These are phyloP conservation scores for Cryptosporidium ryanae DNA, from an alignment of 169 alveolate species.

Conservation along the genomic window DNA sequence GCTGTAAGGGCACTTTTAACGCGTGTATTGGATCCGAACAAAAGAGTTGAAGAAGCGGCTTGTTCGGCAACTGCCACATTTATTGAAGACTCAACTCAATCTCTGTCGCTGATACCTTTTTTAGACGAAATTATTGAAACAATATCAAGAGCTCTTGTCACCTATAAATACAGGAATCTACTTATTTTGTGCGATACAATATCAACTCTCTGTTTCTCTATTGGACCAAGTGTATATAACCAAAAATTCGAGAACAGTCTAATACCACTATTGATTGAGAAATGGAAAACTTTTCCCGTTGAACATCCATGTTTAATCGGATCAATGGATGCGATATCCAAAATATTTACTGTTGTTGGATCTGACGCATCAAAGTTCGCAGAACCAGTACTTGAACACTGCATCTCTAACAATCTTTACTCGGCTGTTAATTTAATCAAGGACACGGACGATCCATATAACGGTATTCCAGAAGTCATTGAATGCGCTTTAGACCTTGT, in stretches of 20 bases:
- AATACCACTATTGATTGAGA: slow-evolving; percentile 36
- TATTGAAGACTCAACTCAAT: slow-evolving; percentile 83
- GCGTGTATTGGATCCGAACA: slow-evolving; percentile 88
- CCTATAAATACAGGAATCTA: slow-evolving; percentile 83
- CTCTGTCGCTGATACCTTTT: slow-evolving; percentile 80
- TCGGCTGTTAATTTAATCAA: slow-evolving; percentile 7
- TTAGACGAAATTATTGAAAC: slow-evolving; percentile 82
- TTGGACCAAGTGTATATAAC: slow-evolving; percentile 21
- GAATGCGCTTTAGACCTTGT: slow-evolving; percentile 74
- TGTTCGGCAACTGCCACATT: slow-evolving; percentile 91
- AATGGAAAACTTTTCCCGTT: slow-evolving; percentile 64
- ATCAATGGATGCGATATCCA: slow-evolving; percentile 74
- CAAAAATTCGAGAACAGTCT: slow-evolving; percentile 52
- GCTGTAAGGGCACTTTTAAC: slow-evolving; percentile 79
- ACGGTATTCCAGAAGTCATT: slow-evolving; percentile 8
- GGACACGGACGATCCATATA: slow-evolving; percentile 2
- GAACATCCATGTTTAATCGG: slow-evolving; percentile 58
- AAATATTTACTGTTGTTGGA: slow-evolving; percentile 19
- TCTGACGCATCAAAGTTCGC: slow-evolving; percentile 4
- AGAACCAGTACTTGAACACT: slow-evolving; percentile 32
- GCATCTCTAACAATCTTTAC: slow-evolving; percentile 41
- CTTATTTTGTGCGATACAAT: slow-evolving; percentile 40
- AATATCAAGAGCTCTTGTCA: slow-evolving; percentile 81
- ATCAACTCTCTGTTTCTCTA: slow-evolving; percentile 19
- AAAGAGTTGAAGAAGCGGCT: slow-evolving; percentile 94